These are phyloP conservation scores for Acacia acuminata DNA, from an alignment of 306 rosid species.

Conservation along the genomic window DNA sequence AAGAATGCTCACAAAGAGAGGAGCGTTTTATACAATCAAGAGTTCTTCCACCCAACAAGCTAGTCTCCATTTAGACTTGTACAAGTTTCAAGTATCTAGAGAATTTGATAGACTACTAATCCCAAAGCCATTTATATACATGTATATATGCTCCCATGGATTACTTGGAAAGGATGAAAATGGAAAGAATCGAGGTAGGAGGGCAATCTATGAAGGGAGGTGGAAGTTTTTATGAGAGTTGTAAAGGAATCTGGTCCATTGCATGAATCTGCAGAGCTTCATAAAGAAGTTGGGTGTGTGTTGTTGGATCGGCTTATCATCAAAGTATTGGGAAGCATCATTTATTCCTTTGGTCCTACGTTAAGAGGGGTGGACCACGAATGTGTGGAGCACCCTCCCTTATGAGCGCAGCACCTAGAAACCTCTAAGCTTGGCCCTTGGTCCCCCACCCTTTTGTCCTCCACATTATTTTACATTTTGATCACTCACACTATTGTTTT, in stretches of 20 bases:
- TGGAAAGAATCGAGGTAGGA: background rate
- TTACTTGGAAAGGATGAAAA: background rate
- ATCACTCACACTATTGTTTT: background rate
- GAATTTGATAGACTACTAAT: background rate
- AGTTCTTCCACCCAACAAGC: no score
- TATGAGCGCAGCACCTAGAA: constrained; percentile 30
- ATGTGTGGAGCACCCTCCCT: background rate
- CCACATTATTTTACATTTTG: background rate
- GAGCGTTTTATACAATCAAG: no score
- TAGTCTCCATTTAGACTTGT: no score
- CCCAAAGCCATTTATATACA: background rate
- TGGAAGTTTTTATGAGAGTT: background rate
- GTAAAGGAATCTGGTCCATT: constrained; percentile 26
- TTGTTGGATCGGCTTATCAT: constrained; percentile 8
- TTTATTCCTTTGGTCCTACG: constrained; percentile 37
- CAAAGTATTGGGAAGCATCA: constrained; percentile 20
- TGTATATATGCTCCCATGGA: background rate
- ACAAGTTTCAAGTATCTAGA: no score
- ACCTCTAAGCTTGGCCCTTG: constrained; percentile 27
- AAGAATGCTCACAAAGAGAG: no score
- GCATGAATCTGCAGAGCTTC: constrained; percentile 30
- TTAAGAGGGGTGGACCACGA: constrained; percentile 45
- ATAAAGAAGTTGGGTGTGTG: constrained; percentile 20
- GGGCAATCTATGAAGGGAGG: background rate
- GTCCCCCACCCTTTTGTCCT: constrained; percentile 22